These are phyloP conservation scores for Fusarium xylarioides DNA, from an alignment of 2,329 filamentous ascomycete species.

Conservation along the genomic window DNA sequence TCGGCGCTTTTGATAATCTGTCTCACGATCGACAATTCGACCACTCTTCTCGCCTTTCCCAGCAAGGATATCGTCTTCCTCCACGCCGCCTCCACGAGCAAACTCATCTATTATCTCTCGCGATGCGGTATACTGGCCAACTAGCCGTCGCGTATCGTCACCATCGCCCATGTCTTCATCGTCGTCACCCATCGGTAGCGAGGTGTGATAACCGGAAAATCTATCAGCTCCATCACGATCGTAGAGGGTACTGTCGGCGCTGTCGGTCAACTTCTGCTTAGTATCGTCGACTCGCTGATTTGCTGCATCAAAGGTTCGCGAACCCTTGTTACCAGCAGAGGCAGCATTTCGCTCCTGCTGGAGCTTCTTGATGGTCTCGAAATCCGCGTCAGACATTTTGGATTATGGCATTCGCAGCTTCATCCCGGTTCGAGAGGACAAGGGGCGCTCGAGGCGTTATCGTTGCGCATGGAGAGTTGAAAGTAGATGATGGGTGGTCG, in stretches of 20 bases:
- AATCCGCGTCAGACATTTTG: slow-evolving; percentile 81
- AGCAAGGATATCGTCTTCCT: slow-evolving; percentile 89
- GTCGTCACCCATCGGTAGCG: slow-evolving; percentile 81
- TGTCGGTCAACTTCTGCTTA: slow-evolving; percentile 91
- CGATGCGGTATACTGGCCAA: slow-evolving; percentile 96
- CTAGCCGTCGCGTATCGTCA: slow-evolving; percentile 78
- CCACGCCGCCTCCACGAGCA: slow-evolving; percentile 82
- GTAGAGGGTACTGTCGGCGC: slow-evolving; percentile 89
- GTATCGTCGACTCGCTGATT: slow-evolving; percentile 87
- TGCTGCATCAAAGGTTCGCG: slow-evolving; percentile 79
- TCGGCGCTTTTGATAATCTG: slow-evolving; percentile 95
- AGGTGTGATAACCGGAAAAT: slow-evolving; percentile 90
- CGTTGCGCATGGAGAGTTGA: slow-evolving; percentile 50
- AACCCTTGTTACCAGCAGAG: slow-evolving; percentile 81
- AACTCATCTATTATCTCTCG: slow-evolving; percentile 94
- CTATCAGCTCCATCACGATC: slow-evolving; percentile 80
- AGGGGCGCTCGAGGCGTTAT: slow-evolving; percentile 46
- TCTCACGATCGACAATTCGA: slow-evolving; percentile 91
- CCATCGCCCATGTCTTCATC: slow-evolving; percentile 81
- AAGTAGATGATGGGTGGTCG: slow-evolving; percentile 41
- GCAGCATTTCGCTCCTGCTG: slow-evolving; percentile 92
- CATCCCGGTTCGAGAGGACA: slow-evolving; percentile 55
- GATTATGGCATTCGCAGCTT: slow-evolving; percentile 48
- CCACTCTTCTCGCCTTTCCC: slow-evolving; percentile 86
- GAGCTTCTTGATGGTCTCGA: slow-evolving; percentile 85